Conservation (phyloP, 331 rosid species). For the Stylosanthes scabra region DNA sequence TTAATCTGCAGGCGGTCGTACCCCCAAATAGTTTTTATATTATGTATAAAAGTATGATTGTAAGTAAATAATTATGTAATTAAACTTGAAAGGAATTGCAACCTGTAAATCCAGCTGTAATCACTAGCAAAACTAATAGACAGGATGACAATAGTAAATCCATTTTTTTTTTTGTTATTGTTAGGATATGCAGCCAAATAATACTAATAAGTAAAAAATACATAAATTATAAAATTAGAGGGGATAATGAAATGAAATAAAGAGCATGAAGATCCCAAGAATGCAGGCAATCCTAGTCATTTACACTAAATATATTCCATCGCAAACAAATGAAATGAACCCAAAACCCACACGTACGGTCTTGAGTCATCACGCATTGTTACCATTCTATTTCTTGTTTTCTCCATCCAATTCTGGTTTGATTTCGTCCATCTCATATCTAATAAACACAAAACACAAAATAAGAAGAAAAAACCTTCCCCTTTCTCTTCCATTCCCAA, state of each 20-base stretch:
- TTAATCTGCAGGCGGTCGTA: too few species aligned
- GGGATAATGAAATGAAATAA: not conserved
- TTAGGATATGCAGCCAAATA: not conserved
- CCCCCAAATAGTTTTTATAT: too few species aligned
- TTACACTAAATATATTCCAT: not conserved
- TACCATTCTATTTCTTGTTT: constrained; percentile 12
- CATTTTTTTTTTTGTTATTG: too few species aligned
- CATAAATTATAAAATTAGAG: not conserved
- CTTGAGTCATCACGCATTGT: not conserved
- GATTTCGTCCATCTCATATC: not conserved
- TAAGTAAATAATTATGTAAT: too few species aligned
- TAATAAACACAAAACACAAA: not conserved
- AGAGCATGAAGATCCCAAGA: not conserved
- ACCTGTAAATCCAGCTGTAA: too few species aligned
- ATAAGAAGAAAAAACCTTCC: not conserved
- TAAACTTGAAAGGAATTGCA: too few species aligned
- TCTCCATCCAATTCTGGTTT: not conserved
- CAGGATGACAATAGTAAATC: not conserved
- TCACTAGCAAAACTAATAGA: not conserved
- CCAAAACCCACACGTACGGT: not conserved
- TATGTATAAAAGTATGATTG: too few species aligned
- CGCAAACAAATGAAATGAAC: too few species aligned
- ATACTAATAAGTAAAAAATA: too few species aligned
- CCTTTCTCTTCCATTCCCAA: not conserved
- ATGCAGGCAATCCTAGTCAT: not conserved